Evolutionary conservation across 75 land plant species (phyloP), one percentile per base, ranked within the genome.

Genomic region (Selaginella moellendorffii): DNA sequence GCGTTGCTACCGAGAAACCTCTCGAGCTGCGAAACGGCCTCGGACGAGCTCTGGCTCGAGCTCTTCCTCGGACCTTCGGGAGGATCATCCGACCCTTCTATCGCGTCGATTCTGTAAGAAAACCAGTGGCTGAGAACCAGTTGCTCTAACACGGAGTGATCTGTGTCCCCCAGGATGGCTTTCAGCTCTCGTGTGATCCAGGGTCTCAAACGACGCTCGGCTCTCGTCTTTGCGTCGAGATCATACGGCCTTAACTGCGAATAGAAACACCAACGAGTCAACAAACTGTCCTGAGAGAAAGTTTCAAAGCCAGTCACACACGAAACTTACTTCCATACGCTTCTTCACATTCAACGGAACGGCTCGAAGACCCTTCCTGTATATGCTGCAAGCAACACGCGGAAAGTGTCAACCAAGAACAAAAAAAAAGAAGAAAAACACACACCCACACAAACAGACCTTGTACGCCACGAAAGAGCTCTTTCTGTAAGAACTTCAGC

Each of bases 111-210:
- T 5, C 14, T 36, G 46, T 36, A 36, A 36, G 73, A 52, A 14
- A 81, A 31, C 71, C 70, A 86, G 29, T 75, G 67, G 26, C 77
- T 76, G 21, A 77, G 62, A 22, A 70, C 84, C 12, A 86, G 68
- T 62, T 79, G 87, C 51, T 75, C 78, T 63, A 86, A 71, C 24
- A 86, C n/a, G 1, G 74, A 27, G 20, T 73, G 80, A 67, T 86
- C 82, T 10, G 68, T 66, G 54, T 81, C 82, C 26, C 74, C 79
- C 54, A 81, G 78, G 28, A 86, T 70, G 17, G 80, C 86, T 36
- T 79, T 74, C 59, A 83, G 56, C 71, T 86, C 90, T 42, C 90
- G 80, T 18, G 26, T 61, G 20, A 86, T 73, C 90, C 90, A 86
- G 23, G 90, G 87, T 61, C 79, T 78, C 54, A 86, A 63, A 31